These are phyloP conservation scores for Xanthoconium separans DNA, from an alignment of 1,284 basidiomycete genomes.

Conservation along the genomic window DNA sequence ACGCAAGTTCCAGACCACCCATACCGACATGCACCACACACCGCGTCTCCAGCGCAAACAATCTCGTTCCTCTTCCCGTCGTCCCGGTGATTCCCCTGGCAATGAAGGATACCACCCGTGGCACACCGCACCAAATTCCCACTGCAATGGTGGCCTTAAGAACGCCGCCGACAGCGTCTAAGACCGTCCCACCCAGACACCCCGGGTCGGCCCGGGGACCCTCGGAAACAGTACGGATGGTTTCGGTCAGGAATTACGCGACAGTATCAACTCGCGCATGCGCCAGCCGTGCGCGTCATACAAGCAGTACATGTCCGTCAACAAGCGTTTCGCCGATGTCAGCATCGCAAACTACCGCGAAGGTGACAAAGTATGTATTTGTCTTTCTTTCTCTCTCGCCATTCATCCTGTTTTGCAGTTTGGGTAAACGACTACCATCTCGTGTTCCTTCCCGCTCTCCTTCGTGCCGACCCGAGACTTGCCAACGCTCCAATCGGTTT, in stretches of 20 bases:
- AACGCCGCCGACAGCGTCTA: conserved; percentile 73
- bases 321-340: conserved; percentile 79
- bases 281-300: conserved; percentile 70
- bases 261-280: too few relatives aligned
- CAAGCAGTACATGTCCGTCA: conserved; percentile 79
- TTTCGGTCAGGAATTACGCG: conserved; percentile 57
- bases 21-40: conserved; percentile 34
- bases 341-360: conserved; percentile 74
- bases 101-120: conserved; percentile 33
- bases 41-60: conserved; percentile 43
- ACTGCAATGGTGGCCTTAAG: conserved; percentile 77
- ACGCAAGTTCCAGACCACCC: conserved; percentile 42
- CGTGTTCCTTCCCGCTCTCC: conserved; percentile 77
- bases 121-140: conserved; percentile 67
- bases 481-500: conserved; percentile 77
- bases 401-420: conserved; percentile 35
- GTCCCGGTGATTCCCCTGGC: conserved; percentile 18
- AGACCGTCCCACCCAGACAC: conserved; percentile 48
- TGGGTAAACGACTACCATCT: conserved; percentile 89
- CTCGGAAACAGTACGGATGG: conserved; percentile 67
- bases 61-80: conserved; percentile 53
- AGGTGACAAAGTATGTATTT: conserved; percentile 62
- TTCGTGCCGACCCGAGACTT: conserved; percentile 51
- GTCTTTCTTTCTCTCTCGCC: not conserved
- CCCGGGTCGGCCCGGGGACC: conserved; percentile 85